These are phyloP conservation scores for Boletus rex-veris DNA, from an alignment of 768 basidiomycete species.

Conservation along the genomic window DNA sequence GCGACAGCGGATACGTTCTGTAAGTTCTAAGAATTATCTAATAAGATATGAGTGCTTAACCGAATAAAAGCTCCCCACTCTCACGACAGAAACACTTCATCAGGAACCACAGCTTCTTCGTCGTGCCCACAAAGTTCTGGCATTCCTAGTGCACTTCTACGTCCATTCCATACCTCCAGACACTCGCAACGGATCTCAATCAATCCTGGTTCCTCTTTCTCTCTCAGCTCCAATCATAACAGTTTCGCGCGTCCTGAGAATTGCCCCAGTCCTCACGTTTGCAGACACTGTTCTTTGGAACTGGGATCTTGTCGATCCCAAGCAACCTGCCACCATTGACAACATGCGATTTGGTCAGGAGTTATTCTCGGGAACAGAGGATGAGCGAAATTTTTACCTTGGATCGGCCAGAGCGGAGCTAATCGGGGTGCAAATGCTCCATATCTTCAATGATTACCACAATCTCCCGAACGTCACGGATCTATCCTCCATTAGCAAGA, in stretches of 20 bases:
- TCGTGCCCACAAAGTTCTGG: constrained; percentile 84
- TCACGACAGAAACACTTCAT: constrained; percentile 53
- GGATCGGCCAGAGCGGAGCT: constrained; percentile 83
- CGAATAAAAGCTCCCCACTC: constrained; percentile 60
- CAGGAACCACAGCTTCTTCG: constrained; percentile 61
- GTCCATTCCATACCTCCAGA: constrained; percentile 68
- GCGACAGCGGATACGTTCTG: constrained; percentile 59
- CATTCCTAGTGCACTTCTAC: constrained; percentile 89
- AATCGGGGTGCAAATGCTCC: constrained; percentile 80
- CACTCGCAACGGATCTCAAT: constrained; percentile 24
- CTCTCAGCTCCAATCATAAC: constrained; percentile 74
- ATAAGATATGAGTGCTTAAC: constrained; percentile 11
- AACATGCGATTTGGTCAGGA: constrained; percentile 70
- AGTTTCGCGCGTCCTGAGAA: constrained; percentile 71
- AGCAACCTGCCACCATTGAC: constrained; percentile 54
- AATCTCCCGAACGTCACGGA: constrained; percentile 68
- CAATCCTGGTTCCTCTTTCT: constrained; percentile 66
- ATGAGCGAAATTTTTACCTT: constrained; percentile 84
- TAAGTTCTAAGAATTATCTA: constrained; percentile 37
- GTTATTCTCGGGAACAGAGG: constrained; percentile 79
- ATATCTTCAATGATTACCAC: constrained; percentile 83
- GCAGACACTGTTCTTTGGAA: constrained; percentile 98
- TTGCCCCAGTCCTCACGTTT: constrained; percentile 94
- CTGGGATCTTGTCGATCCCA: constrained; percentile 58
- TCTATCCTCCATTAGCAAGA: constrained; percentile 58